Conservation (phyloP, 169 alveolate species). For the Cryptosporidium tyzzeri region DNA sequence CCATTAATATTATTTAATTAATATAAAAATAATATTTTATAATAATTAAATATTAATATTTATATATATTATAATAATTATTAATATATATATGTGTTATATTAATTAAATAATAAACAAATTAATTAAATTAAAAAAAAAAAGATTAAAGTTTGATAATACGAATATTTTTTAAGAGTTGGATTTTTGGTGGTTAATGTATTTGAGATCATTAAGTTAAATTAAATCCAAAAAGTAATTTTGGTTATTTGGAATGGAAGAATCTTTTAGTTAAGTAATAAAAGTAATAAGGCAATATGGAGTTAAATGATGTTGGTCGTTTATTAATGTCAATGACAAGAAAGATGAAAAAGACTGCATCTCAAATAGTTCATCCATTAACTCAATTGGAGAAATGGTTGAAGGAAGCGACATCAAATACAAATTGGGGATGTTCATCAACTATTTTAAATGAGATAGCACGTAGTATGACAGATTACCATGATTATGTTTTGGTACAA, state of each 20-base stretch:
- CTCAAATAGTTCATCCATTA: conserved; percentile 75
- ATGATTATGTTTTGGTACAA: conserved; percentile 84
- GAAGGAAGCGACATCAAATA: conserved; percentile 85
- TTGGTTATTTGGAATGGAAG: not conserved
- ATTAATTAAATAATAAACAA: too few species aligned
- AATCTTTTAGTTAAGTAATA: not conserved
- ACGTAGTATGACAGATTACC: conserved; percentile 84
- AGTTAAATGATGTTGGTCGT: conserved; percentile 71
- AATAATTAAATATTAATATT: not conserved
- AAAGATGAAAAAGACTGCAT: conserved; percentile 72
- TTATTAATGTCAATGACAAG: conserved; percentile 61
- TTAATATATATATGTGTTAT: too few species aligned
- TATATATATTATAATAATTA: too few species aligned
- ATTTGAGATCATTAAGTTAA: not conserved
- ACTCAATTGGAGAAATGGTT: conserved; percentile 84
- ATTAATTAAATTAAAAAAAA: too few species aligned
- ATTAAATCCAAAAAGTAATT: not conserved
- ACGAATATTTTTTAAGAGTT: not conserved
- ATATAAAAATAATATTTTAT: too few species aligned
- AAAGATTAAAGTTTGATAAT: too few species aligned
- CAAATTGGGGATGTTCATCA: conserved; percentile 87
- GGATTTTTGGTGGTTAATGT: not conserved
- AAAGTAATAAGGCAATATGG: conserved; percentile 11
- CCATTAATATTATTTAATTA: not conserved
- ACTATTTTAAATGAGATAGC: conserved; percentile 85